These are phyloP conservation scores for Fusarium papillatum DNA, from an alignment of 2,329 filamentous ascomycete genomes.

Conservation along the genomic window DNA sequence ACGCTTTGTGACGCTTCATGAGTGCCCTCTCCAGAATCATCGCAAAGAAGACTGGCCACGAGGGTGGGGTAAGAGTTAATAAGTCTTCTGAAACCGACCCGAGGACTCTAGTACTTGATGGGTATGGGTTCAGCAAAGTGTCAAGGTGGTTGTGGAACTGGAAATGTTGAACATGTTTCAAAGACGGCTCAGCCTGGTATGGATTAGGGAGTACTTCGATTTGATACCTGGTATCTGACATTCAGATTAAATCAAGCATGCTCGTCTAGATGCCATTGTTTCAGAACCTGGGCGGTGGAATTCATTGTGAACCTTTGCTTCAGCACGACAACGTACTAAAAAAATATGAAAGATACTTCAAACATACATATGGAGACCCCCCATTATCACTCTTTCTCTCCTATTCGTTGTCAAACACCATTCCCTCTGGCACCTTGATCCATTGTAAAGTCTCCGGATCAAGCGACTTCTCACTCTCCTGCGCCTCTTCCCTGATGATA, in stretches of 20 bases:
- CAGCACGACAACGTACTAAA: too few relatives aligned
- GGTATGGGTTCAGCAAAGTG: background rate
- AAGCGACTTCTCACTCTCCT: background rate
- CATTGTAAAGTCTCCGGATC: background rate
- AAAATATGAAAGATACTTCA: too few relatives aligned
- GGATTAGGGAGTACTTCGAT: too few relatives aligned
- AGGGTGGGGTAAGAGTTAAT: background rate
- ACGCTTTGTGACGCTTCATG: background rate
- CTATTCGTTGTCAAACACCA: background rate
- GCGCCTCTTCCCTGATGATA: background rate
- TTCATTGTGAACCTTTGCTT: too few relatives aligned
- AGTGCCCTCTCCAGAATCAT: background rate
- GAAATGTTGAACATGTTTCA: background rate
- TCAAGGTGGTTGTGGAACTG: background rate
- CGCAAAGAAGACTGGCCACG: background rate
- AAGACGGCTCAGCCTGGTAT: too few relatives aligned
- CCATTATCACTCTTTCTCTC: rapidly evolving
- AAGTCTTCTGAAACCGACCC: too few relatives aligned
- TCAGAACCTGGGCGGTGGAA: too few relatives aligned
- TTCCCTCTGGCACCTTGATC: background rate
- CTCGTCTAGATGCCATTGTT: too few relatives aligned
- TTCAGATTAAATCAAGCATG: too few relatives aligned
- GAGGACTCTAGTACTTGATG: background rate
- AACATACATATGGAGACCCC: background rate
- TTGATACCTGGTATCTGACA: too few relatives aligned